Evolutionary conservation across 129 eudicot species (phyloP), one percentile per base, ranked within the genome.

Genomic region (Heracleum sosnowskyi): DNA sequence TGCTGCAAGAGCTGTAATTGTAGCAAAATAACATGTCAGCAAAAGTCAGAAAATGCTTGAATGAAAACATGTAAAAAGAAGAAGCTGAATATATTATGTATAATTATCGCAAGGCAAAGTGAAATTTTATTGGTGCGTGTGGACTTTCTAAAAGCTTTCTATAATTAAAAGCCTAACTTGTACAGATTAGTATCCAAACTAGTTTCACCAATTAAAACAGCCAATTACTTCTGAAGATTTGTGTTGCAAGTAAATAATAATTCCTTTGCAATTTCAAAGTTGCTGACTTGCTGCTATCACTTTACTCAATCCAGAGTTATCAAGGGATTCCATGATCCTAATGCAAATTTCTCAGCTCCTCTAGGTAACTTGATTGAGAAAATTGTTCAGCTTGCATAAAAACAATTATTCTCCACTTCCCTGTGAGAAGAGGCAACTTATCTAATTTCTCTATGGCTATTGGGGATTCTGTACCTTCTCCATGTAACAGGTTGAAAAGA

Each of bases 1-100:
- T 24, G 89, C 91, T 40, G 96, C 89, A 74, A 95, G 81, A 79
- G 90, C 98, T 95, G 96, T 7, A 80, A 88, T 40, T 11, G 37
- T 35, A 76, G 78, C 17, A 47, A 29, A 72, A 69, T 69, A 69
- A 70, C 29, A 22, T 10, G 40, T 35, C 41, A 69, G 44, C 3
- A 17, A 34, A 69, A 35, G 44, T 6, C 11, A 53, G 10, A 22
- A 53, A 53, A 22, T 47, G 28, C 11, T 53, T 53, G 63, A 22
- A 53, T 53, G 1, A 53, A 13, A 47, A 47, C 55, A 47, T 47
- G 24, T 47, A 47, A 42, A 42, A 11, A 42, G 46, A 3, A 42
- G 55, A 47, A 47, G 17, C 24, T 8, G 1, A 47, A 17, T 7
- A 47, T 47, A 47, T 3, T 47, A 16, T 16, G 7, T 15, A 47